Evolutionary conservation across 148 eudicot genomes (phyloP).

Genomic region (Polygonum maritimum): DNA sequence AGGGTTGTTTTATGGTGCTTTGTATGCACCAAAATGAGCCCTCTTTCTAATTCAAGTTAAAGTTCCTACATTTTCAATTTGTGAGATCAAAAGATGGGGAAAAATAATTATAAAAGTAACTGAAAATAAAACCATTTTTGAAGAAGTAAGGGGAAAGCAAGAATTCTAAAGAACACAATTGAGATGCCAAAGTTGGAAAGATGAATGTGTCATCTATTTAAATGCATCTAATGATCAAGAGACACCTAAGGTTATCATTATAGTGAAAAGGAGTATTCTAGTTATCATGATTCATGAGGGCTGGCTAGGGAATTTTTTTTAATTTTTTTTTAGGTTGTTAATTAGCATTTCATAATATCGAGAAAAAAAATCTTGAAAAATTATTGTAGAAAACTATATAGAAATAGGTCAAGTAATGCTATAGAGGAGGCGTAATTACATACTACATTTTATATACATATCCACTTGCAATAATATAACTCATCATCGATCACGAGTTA

Average conservation of each 20-base stretch:
- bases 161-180: neutral
- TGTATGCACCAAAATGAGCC: conserved; percentile 2
- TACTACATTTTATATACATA: too few relatives aligned
- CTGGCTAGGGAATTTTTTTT: neutral
- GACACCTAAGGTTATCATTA: neutral
- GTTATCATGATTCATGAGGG: neutral
- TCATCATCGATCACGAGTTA: too few relatives aligned
- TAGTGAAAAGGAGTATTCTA: neutral
- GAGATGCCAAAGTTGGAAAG: conserved; percentile 6
- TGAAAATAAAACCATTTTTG: neutral
- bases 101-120: neutral
- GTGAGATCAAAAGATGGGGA: neutral
- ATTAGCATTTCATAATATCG: too few relatives aligned
- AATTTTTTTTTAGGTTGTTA: neutral
- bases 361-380: too few relatives aligned
- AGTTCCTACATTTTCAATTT: neutral
- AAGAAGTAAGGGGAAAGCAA: conserved; percentile 1
- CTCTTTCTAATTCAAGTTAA: conserved; percentile 1
- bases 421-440: neutral
- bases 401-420: neutral
- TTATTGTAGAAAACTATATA: too few relatives aligned
- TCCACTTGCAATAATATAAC: too few relatives aligned
- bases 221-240: neutral
- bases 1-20: neutral
- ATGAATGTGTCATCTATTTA: neutral